These are phyloP conservation scores for Amanita fuliginea DNA, from an alignment of 768 basidiomycete genomes.

Conservation along the genomic window DNA sequence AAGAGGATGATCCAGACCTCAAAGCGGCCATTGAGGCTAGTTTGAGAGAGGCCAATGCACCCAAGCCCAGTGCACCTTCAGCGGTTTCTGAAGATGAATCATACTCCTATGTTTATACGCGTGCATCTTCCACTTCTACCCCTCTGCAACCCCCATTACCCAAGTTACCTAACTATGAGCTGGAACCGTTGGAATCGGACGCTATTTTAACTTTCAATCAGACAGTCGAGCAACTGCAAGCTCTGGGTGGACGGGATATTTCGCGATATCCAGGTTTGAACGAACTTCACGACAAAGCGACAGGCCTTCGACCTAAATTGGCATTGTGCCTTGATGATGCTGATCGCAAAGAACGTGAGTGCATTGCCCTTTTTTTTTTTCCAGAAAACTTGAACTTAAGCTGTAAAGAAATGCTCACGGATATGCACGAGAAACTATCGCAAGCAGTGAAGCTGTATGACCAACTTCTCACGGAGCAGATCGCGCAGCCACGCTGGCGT, in stretches of 20 bases:
- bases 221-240: slow-evolving; percentile 74
- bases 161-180: slow-evolving; percentile 65
- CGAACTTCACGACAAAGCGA: slow-evolving; percentile 79
- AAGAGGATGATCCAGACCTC: slow-evolving; percentile 89
- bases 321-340: slow-evolving; percentile 79
- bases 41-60: slow-evolving; percentile 72
- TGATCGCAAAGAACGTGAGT: slow-evolving; percentile 70
- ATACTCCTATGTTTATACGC: slow-evolving; percentile 24
- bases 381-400: not conserved
- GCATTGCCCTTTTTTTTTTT: not conserved
- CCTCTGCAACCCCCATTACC: slow-evolving; percentile 32
- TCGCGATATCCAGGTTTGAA: slow-evolving; percentile 76
- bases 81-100: slow-evolving; percentile 31
- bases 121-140: slow-evolving; percentile 31
- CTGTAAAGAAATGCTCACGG: slow-evolving; percentile 64
- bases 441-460: slow-evolving; percentile 92
- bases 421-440: slow-evolving; percentile 92
- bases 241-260: slow-evolving; percentile 69
- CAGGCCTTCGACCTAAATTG: slow-evolving; percentile 67
- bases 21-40: slow-evolving; percentile 93
- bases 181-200: slow-evolving; percentile 73
- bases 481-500: slow-evolving; percentile 62
- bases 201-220: slow-evolving; percentile 86
- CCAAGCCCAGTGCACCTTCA: slow-evolving; percentile 69
- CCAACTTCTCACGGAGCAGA: slow-evolving; percentile 73